phyloP scores from a whole-genome alignment of 208 protist genomes.

The Naegleria lovaniensis region DNA sequence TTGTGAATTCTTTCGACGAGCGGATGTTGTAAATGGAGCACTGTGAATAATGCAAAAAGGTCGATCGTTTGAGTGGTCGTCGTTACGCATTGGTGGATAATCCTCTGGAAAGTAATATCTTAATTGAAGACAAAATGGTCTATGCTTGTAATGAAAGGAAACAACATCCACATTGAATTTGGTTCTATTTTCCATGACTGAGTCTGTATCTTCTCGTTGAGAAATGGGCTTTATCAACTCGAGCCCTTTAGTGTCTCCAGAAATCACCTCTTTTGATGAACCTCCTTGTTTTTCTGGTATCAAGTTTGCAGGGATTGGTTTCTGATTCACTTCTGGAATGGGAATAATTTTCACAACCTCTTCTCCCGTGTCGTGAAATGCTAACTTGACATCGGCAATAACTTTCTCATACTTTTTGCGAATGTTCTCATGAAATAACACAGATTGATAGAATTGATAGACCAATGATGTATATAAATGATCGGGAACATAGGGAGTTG shows the following conservation, averaged over 20 bases:
- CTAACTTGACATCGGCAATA: background rate
- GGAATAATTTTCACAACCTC: background rate
- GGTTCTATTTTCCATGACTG: background rate
- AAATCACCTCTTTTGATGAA: background rate
- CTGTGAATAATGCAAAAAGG: background rate
- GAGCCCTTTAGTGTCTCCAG: background rate
- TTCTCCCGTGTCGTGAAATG: background rate
- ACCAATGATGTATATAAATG: background rate
- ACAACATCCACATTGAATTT: background rate
- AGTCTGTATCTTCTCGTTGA: background rate
- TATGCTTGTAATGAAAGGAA: background rate
- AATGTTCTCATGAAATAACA: background rate
- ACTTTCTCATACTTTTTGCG: background rate
- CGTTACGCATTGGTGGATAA: background rate
- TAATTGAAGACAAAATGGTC: background rate
- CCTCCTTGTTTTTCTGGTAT: background rate
- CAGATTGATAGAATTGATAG: background rate
- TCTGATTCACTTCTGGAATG: background rate
- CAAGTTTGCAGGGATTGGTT: background rate
- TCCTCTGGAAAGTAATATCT: background rate
- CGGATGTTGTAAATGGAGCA: background rate
- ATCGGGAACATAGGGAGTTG: background rate
- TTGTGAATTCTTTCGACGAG: background rate
- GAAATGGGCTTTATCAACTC: background rate
- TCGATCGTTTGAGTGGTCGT: background rate